phyloP scores from a whole-genome alignment of 106 monocot genomes.

The Acorus calamus region DNA sequence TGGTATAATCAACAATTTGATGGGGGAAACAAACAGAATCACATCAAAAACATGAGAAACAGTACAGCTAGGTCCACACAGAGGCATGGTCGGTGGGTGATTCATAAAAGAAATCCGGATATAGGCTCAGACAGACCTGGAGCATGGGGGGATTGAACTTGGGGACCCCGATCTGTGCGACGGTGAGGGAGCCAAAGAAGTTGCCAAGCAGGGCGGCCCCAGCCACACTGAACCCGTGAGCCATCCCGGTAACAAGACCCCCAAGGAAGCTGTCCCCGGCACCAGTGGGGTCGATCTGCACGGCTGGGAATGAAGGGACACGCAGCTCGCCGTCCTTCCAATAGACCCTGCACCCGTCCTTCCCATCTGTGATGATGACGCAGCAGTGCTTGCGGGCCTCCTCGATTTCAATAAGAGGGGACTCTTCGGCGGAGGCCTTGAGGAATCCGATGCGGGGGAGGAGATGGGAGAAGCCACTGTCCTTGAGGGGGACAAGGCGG shows the following conservation, averaged over 20 bases:
- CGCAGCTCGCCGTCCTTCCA: conserved; percentile 56
- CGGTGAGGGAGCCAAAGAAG: conserved; percentile 77
- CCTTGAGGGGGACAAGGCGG: conserved; percentile 34
- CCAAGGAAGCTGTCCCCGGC: conserved; percentile 90
- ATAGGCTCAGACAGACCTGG: conserved; percentile 33
- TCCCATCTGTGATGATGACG: conserved; percentile 72
- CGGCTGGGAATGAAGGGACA: conserved; percentile 48
- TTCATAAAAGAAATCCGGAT: too few species aligned
- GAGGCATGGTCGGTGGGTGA: too few species aligned
- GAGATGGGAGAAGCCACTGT: conserved; percentile 38
- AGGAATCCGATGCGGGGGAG: conserved; percentile 61
- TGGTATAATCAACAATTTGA: too few species aligned
- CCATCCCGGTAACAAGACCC: conserved; percentile 52
- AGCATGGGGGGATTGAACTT: conserved; percentile 47
- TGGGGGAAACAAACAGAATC: too few species aligned
- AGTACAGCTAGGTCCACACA: too few species aligned
- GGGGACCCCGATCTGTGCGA: conserved; percentile 74
- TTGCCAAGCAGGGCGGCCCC: conserved; percentile 82
- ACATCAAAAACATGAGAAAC: too few species aligned
- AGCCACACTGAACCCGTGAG: conserved; percentile 46
- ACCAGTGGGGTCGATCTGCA: conserved; percentile 77
- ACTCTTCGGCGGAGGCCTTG: conserved; percentile 86
- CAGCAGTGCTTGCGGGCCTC: conserved; percentile 54
- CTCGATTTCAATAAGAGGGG: conserved; percentile 56
- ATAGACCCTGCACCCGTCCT: conserved; percentile 69